Evolutionary conservation across 768 basidiomycete genomes (phyloP).

Genomic region (Serendipita vermifera): DNA sequence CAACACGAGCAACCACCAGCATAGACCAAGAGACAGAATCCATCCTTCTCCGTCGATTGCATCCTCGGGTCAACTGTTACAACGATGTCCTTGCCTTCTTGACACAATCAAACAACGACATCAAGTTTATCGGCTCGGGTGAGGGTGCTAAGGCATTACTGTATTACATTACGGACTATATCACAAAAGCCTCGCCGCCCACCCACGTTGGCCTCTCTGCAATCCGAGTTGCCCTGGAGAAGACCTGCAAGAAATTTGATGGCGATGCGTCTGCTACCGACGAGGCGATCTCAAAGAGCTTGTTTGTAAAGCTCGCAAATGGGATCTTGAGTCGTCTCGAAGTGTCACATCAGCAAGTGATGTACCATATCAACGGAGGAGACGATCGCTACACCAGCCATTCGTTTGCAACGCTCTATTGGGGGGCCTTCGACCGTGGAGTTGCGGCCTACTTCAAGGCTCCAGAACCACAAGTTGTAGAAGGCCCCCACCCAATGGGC

Average conservation of each 20-base stretch:
- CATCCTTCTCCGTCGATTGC: constrained; percentile 22
- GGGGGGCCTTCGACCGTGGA: constrained; percentile 24
- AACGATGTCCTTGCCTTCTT: constrained; percentile 28
- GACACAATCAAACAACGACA: constrained; percentile 35
- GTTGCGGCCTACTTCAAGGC: constrained; percentile 18
- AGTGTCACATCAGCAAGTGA: constrained; percentile 28
- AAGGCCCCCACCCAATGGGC: neutral
- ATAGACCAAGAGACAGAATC: constrained; percentile 16
- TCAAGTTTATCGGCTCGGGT: constrained; percentile 34
- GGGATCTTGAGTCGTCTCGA: constrained; percentile 29
- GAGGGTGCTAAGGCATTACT: constrained; percentile 29
- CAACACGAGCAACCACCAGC: constrained; percentile 19
- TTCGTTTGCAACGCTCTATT: constrained; percentile 25
- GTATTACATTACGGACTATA: constrained; percentile 39
- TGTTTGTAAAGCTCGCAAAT: constrained; percentile 29
- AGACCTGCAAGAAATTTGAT: constrained; percentile 24
- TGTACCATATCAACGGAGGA: constrained; percentile 24
- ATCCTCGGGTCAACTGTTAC: constrained; percentile 34
- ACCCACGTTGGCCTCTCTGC: constrained; percentile 23
- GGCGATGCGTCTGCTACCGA: constrained; percentile 17
- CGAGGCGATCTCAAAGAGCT: constrained; percentile 19
- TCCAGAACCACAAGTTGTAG: constrained; percentile 17
- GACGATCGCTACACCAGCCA: constrained; percentile 31
- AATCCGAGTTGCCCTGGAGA: constrained; percentile 28
- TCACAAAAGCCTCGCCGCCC: constrained; percentile 33